Conservation (phyloP, 2,329 filamentous ascomycete genomes). For the Hymenoscyphus infarciens region DNA sequence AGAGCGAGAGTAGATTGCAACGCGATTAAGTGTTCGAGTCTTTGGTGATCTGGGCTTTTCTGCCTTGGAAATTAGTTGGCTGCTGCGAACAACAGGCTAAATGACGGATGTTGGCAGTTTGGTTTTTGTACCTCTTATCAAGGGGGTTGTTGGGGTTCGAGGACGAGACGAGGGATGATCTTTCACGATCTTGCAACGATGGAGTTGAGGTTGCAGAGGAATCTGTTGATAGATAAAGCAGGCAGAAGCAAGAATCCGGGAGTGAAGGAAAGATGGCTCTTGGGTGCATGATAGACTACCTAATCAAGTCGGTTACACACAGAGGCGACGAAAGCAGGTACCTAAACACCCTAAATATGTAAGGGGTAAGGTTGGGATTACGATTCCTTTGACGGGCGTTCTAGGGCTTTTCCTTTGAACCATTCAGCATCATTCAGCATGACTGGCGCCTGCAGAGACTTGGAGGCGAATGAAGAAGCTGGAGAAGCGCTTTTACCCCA, state of each 20-base stretch:
- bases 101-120: slow-evolving; percentile 3
- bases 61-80: background rate
- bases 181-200: background rate
- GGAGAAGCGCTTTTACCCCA: slow-evolving; percentile 4
- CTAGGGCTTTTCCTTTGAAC: background rate
- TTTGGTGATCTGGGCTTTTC: background rate
- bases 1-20: background rate
- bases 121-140: background rate
- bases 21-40: background rate
- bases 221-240: background rate
- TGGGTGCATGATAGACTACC: background rate
- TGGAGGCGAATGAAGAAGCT: slow-evolving; percentile 3
- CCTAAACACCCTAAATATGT: background rate
- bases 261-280: background rate
- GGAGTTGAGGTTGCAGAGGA: background rate
- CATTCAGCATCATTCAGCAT: background rate
- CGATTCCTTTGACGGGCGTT: background rate
- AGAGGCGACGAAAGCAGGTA: background rate
- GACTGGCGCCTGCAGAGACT: background rate
- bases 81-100: slow-evolving; percentile 8
- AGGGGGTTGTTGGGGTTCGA: background rate
- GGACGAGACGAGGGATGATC: background rate
- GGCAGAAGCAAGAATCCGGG: background rate
- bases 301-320: background rate
- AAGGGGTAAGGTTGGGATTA: background rate